Percentiles rank a stretch among this genome's conserved stretches.
phyloP scores from a whole-genome alignment of 495 filamentous ascomycete species.

The Sordaria brevicollis region DNA sequence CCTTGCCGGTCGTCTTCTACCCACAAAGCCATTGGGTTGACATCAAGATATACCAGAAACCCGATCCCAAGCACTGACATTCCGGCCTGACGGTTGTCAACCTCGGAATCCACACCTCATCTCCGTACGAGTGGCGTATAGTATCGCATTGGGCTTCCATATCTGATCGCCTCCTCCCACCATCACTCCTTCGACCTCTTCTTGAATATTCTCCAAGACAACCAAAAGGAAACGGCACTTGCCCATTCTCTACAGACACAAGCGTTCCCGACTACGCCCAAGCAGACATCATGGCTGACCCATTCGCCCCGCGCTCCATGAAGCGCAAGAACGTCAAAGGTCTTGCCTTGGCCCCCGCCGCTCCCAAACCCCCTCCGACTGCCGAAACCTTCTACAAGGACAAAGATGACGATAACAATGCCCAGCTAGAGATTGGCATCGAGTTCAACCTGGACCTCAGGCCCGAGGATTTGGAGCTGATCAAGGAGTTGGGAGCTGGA shows the following conservation, averaged over 20 bases:
- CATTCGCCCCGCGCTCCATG: conserved; percentile 80
- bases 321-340: conserved; percentile 98
- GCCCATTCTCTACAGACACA: not conserved
- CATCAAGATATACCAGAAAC: not conserved
- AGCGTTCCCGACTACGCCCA: conserved; percentile 1
- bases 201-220: not conserved
- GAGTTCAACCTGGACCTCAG: conserved; percentile 90
- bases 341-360: conserved; percentile 66
- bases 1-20: not conserved
- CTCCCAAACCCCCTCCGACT: conserved; percentile 38
- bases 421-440: conserved; percentile 84
- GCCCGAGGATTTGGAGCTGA: conserved; percentile 81
- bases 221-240: not conserved
- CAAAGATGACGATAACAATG: conserved; percentile 53
- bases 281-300: conserved; percentile 58
- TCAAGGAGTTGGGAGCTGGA: conserved; percentile 90
- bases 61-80: not conserved
- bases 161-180: not conserved
- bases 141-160: not conserved
- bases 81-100: not conserved
- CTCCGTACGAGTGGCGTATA: not conserved
- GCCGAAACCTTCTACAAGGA: conserved; percentile 37
- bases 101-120: not conserved
- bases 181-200: not conserved
- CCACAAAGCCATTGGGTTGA: not conserved